Conservation (phyloP, 2,329 filamentous ascomycete species). For the Alternaria brassicae region DNA sequence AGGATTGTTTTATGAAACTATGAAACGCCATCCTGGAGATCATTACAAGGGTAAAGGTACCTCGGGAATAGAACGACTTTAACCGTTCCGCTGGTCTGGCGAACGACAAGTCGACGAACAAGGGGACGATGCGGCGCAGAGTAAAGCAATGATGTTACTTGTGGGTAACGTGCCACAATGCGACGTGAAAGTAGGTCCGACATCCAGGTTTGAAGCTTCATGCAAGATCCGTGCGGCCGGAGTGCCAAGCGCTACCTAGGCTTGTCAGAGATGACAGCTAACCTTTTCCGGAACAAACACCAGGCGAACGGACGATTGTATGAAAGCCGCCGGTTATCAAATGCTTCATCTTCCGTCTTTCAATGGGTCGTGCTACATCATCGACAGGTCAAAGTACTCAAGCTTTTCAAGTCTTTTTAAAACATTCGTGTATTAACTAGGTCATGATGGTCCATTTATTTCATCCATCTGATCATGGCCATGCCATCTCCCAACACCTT, state of each 20-base stretch:
- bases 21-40: conserved; percentile 37
- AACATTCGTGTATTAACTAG: conserved; percentile 1
- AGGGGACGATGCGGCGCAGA: not conserved
- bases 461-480: not conserved
- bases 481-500: not conserved
- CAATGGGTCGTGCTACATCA: not conserved
- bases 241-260: conserved; percentile 5
- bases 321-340: not conserved
- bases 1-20: conserved; percentile 24
- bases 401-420: conserved; percentile 6
- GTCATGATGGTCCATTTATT: not conserved
- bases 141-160: not conserved
- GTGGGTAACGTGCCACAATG: not conserved
- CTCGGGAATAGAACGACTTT: conserved; percentile 3
- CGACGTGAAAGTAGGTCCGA: not conserved
- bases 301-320: conserved; percentile 1
- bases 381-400: not conserved
- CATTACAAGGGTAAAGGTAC: conserved; percentile 17
- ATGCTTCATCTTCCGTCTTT: conserved; percentile 9
- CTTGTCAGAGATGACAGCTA: conserved; percentile 7
- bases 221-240: not conserved
- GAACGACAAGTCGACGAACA: not conserved
- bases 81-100: not conserved
- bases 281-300: conserved; percentile 1
- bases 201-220: not conserved